Percentiles rank a stretch among this genome's conserved stretches.
These are phyloP conservation scores for Colletotrichum sp. DNA, from an alignment of 2,329 filamentous ascomycete species.

Conservation along the genomic window DNA sequence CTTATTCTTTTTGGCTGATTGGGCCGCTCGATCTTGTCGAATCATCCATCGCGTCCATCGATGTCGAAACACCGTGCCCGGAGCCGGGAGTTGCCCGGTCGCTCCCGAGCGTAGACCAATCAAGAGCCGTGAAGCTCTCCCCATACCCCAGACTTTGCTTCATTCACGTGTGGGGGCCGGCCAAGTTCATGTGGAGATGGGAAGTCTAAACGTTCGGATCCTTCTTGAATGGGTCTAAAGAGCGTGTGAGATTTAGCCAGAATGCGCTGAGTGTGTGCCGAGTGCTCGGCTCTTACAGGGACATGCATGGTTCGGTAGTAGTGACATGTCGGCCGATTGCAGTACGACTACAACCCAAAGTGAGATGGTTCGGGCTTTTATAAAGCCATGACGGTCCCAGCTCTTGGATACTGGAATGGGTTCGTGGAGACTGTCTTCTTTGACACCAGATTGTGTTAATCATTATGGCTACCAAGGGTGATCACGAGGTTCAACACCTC, in stretches of 20 bases:
- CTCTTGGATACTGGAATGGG: not conserved
- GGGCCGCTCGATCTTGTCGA: not conserved
- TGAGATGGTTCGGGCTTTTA: not conserved
- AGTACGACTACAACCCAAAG: not conserved
- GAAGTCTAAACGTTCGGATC: not conserved
- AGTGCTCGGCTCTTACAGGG: not conserved
- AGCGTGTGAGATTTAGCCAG: not conserved
- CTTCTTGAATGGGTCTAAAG: not conserved
- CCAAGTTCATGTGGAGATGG: not conserved
- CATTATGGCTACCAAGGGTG: not conserved
- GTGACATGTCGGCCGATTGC: not conserved
- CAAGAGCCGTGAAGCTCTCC: not conserved
- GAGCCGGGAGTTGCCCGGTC: not conserved
- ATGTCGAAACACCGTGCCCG: not conserved
- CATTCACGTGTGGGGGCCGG: not conserved
- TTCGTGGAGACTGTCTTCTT: not conserved
- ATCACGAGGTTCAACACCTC: conserved; percentile 4
- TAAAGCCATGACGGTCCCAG: not conserved
- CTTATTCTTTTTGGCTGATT: not conserved
- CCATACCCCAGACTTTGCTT: conserved; percentile 1
- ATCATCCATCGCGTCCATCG: not conserved
- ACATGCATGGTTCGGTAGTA: not conserved
- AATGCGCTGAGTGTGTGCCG: not conserved
- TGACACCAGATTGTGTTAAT: not conserved
- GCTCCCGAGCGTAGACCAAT: not conserved